Evolutionary conservation across 2,329 filamentous ascomycete species (phyloP), one percentile per base, ranked within the genome.

Genomic region (Exophiala sp.): DNA sequence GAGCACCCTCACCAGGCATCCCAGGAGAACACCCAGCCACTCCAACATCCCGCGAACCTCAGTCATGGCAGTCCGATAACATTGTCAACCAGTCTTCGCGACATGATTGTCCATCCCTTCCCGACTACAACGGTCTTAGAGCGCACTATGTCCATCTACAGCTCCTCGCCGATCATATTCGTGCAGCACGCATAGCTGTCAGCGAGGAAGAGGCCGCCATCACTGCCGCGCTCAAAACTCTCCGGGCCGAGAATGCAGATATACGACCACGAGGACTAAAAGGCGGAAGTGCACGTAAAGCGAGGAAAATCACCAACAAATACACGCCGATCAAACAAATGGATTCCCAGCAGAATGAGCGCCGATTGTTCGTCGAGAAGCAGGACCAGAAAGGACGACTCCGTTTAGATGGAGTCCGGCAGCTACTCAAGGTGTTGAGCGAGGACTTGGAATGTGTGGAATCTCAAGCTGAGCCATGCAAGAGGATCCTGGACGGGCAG

Each of bases 261-360:
- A 13, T 52, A 32, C 48, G 52, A 24, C 50, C 23, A 35, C 42
- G 50, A n/a, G 53, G 53, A 11, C 43, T 56, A 7, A 24, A 23
- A 13, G 50, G 53, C 16, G 53, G 53, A 24, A 43, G 27, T 10
- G 53, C 53, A 11, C 53, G 53, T 29, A 48, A 43, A 35, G 42
- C 47, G 22, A 34, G 39, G 9, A 35, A 29, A 6, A 43, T 37
- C 16, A 37, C 13, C 19, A 40, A 44, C 18, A 40, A 21, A 4
- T 53, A 50, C 29, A 39, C 50, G 1, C 46, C 19, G 9, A 34
- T 50, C 34, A 18, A 29, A 2, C 18, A 46, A 13, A 27, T 48
- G n/a, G 21, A 34, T 14, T 11, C 22, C 4, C 18, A 39, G 11
- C n/a, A 42, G 3, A 22, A 43, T n/a, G 11, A 41, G 7, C 50